These are phyloP conservation scores for Xylariaceae sp. DNA, from an alignment of 2,329 filamentous ascomycete genomes.

Conservation along the genomic window DNA sequence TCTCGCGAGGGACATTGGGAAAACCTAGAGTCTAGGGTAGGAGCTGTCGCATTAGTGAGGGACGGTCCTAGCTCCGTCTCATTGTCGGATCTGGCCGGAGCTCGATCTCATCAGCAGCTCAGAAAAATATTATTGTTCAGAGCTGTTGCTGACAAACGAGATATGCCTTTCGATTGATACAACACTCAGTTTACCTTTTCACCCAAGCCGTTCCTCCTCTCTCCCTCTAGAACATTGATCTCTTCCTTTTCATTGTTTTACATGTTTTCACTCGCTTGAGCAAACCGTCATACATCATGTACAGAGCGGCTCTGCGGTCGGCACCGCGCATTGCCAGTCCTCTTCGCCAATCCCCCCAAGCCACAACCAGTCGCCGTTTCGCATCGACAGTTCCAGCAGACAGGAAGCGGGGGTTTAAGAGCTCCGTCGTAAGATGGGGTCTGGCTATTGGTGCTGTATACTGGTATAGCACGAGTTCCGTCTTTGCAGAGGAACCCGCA, in stretches of 20 bases:
- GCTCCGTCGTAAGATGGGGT: constrained; percentile 67
- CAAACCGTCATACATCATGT: constrained; percentile 40
- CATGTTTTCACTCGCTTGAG: not conserved
- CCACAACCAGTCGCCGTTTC: constrained; percentile 45
- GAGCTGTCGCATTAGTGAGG: no score
- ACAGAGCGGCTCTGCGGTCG: constrained; percentile 48
- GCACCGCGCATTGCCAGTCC: constrained; percentile 43
- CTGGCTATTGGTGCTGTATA: constrained; percentile 75
- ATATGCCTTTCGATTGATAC: no score
- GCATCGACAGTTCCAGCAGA: constrained; percentile 54
- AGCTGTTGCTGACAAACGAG: constrained; percentile 9
- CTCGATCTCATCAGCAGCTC: no score
- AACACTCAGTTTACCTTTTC: no score
- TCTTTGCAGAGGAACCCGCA: constrained; percentile 83
- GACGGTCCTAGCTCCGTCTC: no score
- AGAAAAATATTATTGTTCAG: no score
- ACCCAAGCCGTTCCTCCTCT: not conserved
- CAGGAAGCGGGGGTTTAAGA: constrained; percentile 79
- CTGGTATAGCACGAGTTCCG: constrained; percentile 86
- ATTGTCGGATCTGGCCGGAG: no score
- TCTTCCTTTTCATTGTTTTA: not conserved
- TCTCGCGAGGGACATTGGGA: no score
- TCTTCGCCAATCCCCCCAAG: constrained; percentile 38
- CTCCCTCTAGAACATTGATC: constrained; percentile 1
- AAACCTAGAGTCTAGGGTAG: no score